phyloP scores from a whole-genome alignment of 75 land plant species.

The Selaginella tamariscina region DNA sequence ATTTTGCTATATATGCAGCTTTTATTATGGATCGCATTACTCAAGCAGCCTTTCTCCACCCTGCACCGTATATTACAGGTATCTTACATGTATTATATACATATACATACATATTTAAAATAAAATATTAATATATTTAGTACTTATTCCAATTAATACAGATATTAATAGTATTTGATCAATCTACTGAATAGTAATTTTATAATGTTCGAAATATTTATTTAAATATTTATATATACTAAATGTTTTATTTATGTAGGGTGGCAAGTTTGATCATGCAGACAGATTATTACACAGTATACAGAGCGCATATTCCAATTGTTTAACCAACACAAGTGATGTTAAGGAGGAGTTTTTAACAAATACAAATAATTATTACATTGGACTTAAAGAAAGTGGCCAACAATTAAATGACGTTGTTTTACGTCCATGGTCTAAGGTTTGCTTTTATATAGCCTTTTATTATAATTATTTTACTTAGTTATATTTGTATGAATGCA shows the following conservation, averaged over 20 bases:
- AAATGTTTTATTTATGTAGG: conserved; percentile 34
- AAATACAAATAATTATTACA: conserved; percentile 73
- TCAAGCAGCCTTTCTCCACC: conserved; percentile 92
- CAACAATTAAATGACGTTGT: conserved; percentile 61
- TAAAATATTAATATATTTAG: too few species aligned
- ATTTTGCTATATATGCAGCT: conserved; percentile 51
- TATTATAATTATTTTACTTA: too few species aligned
- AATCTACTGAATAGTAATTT: conserved; percentile 90
- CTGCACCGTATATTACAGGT: conserved; percentile 95
- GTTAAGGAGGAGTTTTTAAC: conserved; percentile 96
- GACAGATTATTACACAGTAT: conserved; percentile 96
- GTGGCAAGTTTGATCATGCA: conserved; percentile 99
- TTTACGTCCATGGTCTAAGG: conserved; percentile 97
- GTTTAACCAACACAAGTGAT: conserved; percentile 97
- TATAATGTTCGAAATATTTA: conserved; percentile 13
- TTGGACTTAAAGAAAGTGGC: conserved; percentile 96
- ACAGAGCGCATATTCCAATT: conserved; percentile 65
- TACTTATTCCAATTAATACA: too few species aligned
- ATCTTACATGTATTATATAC: not conserved
- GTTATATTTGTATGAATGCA: conserved; percentile 15
- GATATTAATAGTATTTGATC: too few species aligned
- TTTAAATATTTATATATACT: not conserved
- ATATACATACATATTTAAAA: not conserved
- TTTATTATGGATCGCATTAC: conserved; percentile 98
- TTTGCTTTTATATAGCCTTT: conserved; percentile 15